Percentiles rank a stretch among this genome's conserved stretches.
Conservation (phyloP, 352 stramenopile species). For the Blastocystis sp. region DNA sequence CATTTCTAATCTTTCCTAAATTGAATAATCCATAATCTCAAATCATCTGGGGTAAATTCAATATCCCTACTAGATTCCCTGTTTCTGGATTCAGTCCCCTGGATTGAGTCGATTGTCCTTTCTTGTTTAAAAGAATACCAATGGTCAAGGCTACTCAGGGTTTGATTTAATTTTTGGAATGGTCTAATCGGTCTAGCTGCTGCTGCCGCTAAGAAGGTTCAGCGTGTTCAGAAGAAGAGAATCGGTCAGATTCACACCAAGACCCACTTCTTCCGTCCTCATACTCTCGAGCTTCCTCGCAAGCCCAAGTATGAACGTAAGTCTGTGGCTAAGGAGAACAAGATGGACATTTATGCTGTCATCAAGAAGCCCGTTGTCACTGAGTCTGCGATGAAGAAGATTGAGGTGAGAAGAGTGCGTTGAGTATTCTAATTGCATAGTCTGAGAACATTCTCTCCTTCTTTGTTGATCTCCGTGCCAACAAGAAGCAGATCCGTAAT, state of each 20-base stretch:
- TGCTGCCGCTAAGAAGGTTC: constrained; percentile 64
- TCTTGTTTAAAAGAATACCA: neutral
- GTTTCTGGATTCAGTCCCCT: neutral
- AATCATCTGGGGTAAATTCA: no score
- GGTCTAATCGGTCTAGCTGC: constrained; percentile 61
- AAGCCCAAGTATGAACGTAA: constrained; percentile 93
- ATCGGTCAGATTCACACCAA: constrained; percentile 96
- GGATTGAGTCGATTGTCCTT: neutral
- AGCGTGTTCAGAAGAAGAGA: constrained; percentile 79
- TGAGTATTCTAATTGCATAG: constrained; percentile 31
- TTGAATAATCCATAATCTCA: no score
- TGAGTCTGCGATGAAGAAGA: constrained; percentile 99
- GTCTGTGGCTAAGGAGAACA: constrained; percentile 81
- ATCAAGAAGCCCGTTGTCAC: constrained; percentile 99
- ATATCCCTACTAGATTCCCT: neutral
- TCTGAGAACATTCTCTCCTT: constrained; percentile 99
- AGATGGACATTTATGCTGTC: constrained; percentile 96
- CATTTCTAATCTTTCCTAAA: no score
- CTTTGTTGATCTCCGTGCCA: constrained; percentile 96
- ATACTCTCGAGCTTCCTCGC: constrained; percentile 89
- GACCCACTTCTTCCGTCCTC: constrained; percentile 99
- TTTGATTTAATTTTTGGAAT: constrained; percentile 36
- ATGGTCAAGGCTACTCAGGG: constrained; percentile 66
- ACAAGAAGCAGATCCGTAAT: constrained; percentile 99
- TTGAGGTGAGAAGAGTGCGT: constrained; percentile 77